Conservation (phyloP, 73 alveolate genomes). For the Breviolum minutum region DNA sequence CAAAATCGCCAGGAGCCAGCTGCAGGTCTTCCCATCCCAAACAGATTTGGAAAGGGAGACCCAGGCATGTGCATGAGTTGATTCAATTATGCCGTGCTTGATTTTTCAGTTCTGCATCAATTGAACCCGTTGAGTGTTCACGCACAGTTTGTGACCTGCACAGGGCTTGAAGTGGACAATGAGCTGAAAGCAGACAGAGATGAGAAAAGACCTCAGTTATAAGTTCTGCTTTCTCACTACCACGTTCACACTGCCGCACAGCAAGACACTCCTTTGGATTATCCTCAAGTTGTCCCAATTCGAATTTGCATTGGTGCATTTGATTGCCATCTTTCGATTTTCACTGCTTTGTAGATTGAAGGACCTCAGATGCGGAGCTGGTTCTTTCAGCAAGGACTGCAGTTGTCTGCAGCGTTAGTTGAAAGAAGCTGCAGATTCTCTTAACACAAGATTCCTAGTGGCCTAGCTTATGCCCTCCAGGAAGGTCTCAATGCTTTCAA, state of each 20-base stretch:
- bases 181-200: neutral
- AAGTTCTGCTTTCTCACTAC: neutral
- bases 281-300: too few relatives aligned
- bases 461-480: neutral
- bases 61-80: constrained; percentile 2
- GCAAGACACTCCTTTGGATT: too few relatives aligned
- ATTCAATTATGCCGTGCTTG: neutral
- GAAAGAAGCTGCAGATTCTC: too few relatives aligned
- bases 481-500: constrained; percentile 58
- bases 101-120: neutral
- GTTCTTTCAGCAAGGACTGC: constrained; percentile 24
- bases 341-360: neutral
- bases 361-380: constrained; percentile 37
- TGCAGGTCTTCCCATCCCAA: constrained; percentile 55
- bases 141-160: neutral
- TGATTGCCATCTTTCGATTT: neutral
- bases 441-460: neutral
- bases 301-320: too few relatives aligned
- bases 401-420: too few relatives aligned
- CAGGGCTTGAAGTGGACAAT: constrained; percentile 32
- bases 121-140: neutral
- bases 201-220: neutral
- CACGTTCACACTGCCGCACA: too few relatives aligned
- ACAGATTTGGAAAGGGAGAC: constrained; percentile 37
- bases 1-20: constrained; percentile 9